Evolutionary conservation across 1,139 yeast species (phyloP).

Genomic region (Blastobotrys malaysiensis): DNA sequence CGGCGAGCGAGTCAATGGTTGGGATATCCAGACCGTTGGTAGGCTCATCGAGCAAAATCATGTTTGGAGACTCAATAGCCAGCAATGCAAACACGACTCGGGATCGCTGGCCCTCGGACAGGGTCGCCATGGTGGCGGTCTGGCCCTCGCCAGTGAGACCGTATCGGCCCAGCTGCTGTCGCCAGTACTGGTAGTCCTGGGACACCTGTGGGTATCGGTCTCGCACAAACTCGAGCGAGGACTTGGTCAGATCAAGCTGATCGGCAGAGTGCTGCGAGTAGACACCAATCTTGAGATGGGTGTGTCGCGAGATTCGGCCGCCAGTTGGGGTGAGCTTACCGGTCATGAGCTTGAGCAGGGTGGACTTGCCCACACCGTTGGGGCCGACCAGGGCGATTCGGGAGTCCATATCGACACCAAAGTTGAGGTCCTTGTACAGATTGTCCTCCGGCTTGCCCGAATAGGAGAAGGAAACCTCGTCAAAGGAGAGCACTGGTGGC

Average conservation of each 20-base stretch:
- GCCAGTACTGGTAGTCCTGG: constrained; percentile 99
- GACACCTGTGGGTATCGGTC: constrained; percentile 84
- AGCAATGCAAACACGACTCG: constrained; percentile 95
- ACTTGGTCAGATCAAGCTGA: constrained; percentile 90
- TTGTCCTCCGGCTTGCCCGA: constrained; percentile 84
- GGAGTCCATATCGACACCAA: constrained; percentile 99
- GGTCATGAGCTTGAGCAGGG: constrained; percentile 92
- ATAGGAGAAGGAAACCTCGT: constrained; percentile 88
- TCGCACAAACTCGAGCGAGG: constrained; percentile 94
- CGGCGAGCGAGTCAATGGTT: constrained; percentile 95
- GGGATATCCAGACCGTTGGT: constrained; percentile 98
- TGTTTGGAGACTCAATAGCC: constrained; percentile 93
- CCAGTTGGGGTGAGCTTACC: constrained; percentile 84
- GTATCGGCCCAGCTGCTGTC: constrained; percentile 95
- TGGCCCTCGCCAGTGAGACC: constrained; percentile 99
- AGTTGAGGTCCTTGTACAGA: constrained; percentile 83
- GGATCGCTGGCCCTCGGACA: constrained; percentile 98
- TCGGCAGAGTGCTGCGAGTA: constrained; percentile 99
- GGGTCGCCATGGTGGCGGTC: constrained; percentile 96
- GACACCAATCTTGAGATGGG: constrained; percentile 96
- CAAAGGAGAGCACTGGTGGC: constrained; percentile 97
- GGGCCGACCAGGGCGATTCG: constrained; percentile 98
- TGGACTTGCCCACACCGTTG: constrained; percentile 98
- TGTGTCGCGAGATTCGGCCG: constrained; percentile 95
- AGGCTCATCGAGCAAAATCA: constrained; percentile 96